Conservation (phyloP, 495 filamentous ascomycete genomes). For the Trichoderma orchidacearum region DNA sequence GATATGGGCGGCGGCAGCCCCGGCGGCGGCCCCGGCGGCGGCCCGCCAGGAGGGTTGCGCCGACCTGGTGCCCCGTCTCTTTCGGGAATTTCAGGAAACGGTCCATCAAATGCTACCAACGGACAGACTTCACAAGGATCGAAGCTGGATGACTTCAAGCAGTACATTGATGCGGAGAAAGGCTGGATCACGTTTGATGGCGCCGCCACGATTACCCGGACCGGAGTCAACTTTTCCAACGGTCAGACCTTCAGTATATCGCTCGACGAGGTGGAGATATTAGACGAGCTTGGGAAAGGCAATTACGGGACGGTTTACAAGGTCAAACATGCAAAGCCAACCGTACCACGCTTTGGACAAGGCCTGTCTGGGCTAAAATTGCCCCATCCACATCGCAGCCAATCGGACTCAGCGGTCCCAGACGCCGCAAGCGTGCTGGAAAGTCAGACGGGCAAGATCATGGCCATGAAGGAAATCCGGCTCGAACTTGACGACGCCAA, state of each 20-base stretch:
- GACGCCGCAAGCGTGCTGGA: constrained; percentile 5
- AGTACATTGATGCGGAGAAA: constrained; percentile 82
- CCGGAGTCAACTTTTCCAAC: constrained; percentile 82
- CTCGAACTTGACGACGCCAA: constrained; percentile 93
- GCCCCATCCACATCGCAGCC: not conserved
- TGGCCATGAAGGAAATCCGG: constrained; percentile 99
- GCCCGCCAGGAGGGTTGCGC: constrained; percentile 8
- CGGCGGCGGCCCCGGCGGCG: constrained; percentile 8
- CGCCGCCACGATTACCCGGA: constrained; percentile 75
- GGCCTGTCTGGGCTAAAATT: constrained; percentile 34
- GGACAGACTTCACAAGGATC: constrained; percentile 31
- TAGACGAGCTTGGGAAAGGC: constrained; percentile 94
- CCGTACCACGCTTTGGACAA: constrained; percentile 63
- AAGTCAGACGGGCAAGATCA: constrained; percentile 52
- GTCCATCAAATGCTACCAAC: constrained; percentile 17
- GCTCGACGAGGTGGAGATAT: constrained; percentile 83
- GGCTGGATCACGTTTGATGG: constrained; percentile 88
- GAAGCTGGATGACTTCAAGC: constrained; percentile 78
- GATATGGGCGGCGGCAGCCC: constrained; percentile 15
- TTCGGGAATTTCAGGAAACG: constrained; percentile 12
- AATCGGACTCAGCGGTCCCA: not conserved
- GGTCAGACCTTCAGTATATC: constrained; percentile 89
- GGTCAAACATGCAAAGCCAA: constrained; percentile 72
- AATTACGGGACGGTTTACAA: constrained; percentile 99
- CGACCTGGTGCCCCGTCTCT: constrained; percentile 14